Evolutionary conservation across 2,329 filamentous ascomycete species (phyloP).

Genomic region (Aspergillus brunneoviolaceus): DNA sequence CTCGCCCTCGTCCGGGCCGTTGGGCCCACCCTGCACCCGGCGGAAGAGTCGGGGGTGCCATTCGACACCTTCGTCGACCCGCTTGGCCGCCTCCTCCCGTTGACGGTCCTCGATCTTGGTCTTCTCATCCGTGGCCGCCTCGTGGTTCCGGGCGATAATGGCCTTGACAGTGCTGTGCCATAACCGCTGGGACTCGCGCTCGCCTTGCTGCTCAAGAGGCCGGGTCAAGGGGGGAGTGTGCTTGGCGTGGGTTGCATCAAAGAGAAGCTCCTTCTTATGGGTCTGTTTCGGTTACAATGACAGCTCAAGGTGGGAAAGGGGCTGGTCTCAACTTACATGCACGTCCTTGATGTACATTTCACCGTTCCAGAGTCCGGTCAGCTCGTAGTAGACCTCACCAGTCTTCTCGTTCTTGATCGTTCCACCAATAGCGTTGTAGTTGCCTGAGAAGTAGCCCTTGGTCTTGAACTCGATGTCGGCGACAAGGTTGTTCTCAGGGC

Average conservation of each 20-base stretch:
- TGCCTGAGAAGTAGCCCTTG: slow-evolving; percentile 94
- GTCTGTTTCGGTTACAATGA: slow-evolving; percentile 56
- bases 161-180: slow-evolving; percentile 82
- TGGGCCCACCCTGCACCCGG: slow-evolving; percentile 66
- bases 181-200: slow-evolving; percentile 83
- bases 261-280: slow-evolving; percentile 83
- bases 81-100: slow-evolving; percentile 78
- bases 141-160: slow-evolving; percentile 81
- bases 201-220: slow-evolving; percentile 80
- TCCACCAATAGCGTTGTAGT: slow-evolving; percentile 93
- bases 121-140: slow-evolving; percentile 89
- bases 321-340: slow-evolving; percentile 44
- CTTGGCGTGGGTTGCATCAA: slow-evolving; percentile 77
- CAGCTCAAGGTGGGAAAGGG: neutral
- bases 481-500: slow-evolving; percentile 79
- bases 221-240: slow-evolving; percentile 72
- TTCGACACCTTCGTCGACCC: slow-evolving; percentile 74
- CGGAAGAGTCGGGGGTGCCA: slow-evolving; percentile 90
- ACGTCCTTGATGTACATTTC: slow-evolving; percentile 91
- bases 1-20: slow-evolving; percentile 73
- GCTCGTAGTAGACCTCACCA: slow-evolving; percentile 82
- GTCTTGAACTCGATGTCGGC: slow-evolving; percentile 98
- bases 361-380: slow-evolving; percentile 89
- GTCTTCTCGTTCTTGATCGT: slow-evolving; percentile 84
- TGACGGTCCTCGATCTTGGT: slow-evolving; percentile 93